Evolutionary conservation across 192 early-diverging fungal genomes (phyloP).

Genomic region (Coemansia guatemalensis): DNA sequence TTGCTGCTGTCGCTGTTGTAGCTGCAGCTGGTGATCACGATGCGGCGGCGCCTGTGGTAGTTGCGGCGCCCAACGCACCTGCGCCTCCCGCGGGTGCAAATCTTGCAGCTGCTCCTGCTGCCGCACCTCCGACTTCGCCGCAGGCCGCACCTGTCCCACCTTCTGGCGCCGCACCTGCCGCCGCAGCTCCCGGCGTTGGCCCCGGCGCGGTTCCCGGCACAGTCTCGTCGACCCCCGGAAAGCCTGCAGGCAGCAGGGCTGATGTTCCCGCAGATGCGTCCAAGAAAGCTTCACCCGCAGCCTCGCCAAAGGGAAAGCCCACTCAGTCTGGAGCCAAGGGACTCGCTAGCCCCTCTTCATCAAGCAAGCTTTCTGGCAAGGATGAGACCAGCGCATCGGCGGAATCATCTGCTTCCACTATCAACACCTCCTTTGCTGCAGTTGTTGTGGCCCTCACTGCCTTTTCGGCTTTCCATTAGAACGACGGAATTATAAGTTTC

Average conservation of each 20-base stretch:
- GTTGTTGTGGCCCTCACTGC: slow-evolving; percentile 30
- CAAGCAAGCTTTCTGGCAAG: slow-evolving; percentile 19
- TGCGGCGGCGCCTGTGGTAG: slow-evolving; percentile 13
- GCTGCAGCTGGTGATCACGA: slow-evolving; percentile 19
- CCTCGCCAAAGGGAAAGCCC: slow-evolving; percentile 27
- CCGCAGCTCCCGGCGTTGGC: slow-evolving; percentile 6
- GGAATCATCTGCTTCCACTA: slow-evolving; percentile 11
- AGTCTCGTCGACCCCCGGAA: neutral
- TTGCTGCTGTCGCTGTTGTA: slow-evolving; percentile 17
- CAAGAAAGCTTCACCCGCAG: slow-evolving; percentile 4
- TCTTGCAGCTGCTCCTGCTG: slow-evolving; percentile 4
- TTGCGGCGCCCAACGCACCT: slow-evolving; percentile 12
- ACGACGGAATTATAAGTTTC: no score
- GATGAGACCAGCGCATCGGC: slow-evolving; percentile 11
- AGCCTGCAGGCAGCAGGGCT: neutral
- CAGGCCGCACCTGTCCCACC: slow-evolving; percentile 15
- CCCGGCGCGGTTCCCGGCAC: neutral
- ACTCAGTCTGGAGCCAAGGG: slow-evolving; percentile 6
- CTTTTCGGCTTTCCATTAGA: slow-evolving; percentile 36
- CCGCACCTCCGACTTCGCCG: neutral
- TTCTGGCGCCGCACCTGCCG: slow-evolving; percentile 12
- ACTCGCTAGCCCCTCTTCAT: slow-evolving; percentile 5
- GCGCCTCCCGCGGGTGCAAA: neutral
- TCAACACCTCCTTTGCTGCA: slow-evolving; percentile 27
- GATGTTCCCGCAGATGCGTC: neutral